Percentiles rank a stretch among this genome's conserved stretches.
These are phyloP conservation scores for Fusarium incarnatum DNA, from an alignment of 2,329 filamentous ascomycete genomes.

Conservation along the genomic window DNA sequence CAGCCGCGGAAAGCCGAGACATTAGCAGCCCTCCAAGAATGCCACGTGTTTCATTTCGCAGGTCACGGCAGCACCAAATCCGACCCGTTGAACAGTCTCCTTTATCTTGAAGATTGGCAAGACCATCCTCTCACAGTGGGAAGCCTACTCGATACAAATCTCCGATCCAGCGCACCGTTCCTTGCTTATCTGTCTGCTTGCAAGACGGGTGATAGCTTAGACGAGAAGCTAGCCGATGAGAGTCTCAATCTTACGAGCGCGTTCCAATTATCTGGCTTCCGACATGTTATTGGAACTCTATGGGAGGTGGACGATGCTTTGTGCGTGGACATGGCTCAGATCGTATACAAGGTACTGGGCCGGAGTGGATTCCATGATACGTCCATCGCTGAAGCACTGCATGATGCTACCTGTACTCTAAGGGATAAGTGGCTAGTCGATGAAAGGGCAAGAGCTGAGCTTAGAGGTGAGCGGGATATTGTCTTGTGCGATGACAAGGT, in stretches of 20 bases:
- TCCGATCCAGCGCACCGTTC: neutral
- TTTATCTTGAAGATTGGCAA: neutral
- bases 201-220: neutral
- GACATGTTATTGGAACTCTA: neutral
- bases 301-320: neutral
- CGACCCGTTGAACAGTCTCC: neutral
- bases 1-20: neutral
- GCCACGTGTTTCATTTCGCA: neutral
- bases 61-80: neutral
- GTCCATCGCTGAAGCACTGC: neutral
- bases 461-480: neutral
- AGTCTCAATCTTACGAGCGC: neutral
- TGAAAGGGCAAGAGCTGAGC: neutral
- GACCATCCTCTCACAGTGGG: neutral
- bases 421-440: neutral
- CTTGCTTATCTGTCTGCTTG: neutral
- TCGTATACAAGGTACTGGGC: neutral
- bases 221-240: neutral
- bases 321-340: neutral
- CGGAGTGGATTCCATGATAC: neutral
- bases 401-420: rapidly evolving
- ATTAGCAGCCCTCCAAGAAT: neutral
- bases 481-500: neutral
- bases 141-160: neutral
- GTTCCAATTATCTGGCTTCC: neutral